These are phyloP conservation scores for Zasmidium cellare DNA, from an alignment of 2,329 filamentous ascomycete genomes.

Conservation along the genomic window DNA sequence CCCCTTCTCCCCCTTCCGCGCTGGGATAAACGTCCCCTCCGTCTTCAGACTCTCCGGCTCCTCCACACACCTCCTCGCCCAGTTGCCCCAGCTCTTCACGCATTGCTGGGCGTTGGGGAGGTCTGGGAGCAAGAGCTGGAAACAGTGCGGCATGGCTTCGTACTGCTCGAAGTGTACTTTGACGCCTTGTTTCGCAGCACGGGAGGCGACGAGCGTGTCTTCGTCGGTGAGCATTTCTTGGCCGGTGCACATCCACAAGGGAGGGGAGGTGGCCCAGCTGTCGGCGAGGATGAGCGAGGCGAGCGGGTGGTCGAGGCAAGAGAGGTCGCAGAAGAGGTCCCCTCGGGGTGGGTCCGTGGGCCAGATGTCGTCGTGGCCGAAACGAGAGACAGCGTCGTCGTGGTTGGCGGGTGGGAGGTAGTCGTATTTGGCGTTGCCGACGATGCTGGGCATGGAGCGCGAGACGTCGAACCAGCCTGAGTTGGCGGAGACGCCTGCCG, in stretches of 20 bases:
- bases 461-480: slow-evolving; percentile 74
- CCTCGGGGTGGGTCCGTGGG: slow-evolving; percentile 46
- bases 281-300: slow-evolving; percentile 60
- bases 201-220: slow-evolving; percentile 59
- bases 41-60: slow-evolving; percentile 27
- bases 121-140: slow-evolving; percentile 45
- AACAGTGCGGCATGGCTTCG: slow-evolving; percentile 79
- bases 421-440: slow-evolving; percentile 57
- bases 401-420: slow-evolving; percentile 57
- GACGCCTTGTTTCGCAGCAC: slow-evolving; percentile 59
- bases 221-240: slow-evolving; percentile 74
- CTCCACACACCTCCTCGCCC: slow-evolving; percentile 31
- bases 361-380: slow-evolving; percentile 53
- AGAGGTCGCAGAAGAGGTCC: slow-evolving; percentile 50
- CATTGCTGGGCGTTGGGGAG: slow-evolving; percentile 33
- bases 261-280: slow-evolving; percentile 64
- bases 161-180: slow-evolving; percentile 68
- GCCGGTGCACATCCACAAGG: slow-evolving; percentile 67
- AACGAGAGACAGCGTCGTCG: slow-evolving; percentile 34
- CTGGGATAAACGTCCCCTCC: slow-evolving; percentile 31
- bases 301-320: slow-evolving; percentile 62
- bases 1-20: slow-evolving; percentile 34
- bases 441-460: slow-evolving; percentile 60
- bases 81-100: slow-evolving; percentile 38
- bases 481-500: slow-evolving; percentile 62